Percentiles rank a stretch among this genome's conserved stretches.
These are phyloP conservation scores for Flaveria brownii DNA, from an alignment of 129 eudicot species.

Conservation along the genomic window DNA sequence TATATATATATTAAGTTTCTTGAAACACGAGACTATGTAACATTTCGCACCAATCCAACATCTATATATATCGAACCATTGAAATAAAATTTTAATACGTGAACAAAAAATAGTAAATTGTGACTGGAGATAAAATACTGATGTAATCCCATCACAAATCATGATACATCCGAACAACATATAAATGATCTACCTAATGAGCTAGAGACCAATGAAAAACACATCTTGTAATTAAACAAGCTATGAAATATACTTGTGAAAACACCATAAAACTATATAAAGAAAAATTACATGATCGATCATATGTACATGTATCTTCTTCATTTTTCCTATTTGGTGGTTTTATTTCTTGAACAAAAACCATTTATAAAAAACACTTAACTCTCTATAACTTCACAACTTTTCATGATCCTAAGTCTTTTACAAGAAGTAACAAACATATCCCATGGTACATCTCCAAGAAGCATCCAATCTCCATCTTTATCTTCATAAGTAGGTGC, in stretches of 20 bases:
- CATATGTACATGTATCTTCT: constrained; percentile 5
- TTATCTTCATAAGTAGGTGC: constrained; percentile 88
- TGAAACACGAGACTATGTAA: too few species aligned
- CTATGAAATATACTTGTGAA: neutral
- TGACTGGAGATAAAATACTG: too few species aligned
- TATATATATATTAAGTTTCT: too few species aligned
- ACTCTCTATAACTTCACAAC: constrained; percentile 53
- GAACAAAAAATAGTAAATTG: too few species aligned
- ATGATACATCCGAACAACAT: too few species aligned
- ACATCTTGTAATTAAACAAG: neutral
- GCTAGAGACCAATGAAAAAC: too few species aligned
- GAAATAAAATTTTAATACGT: too few species aligned
- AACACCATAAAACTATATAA: neutral
- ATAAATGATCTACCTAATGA: too few species aligned
- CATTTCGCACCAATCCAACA: too few species aligned
- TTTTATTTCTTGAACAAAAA: constrained; percentile 38
- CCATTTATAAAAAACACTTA: constrained; percentile 26
- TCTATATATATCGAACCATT: too few species aligned
- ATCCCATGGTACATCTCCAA: constrained; percentile 92
- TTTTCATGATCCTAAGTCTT: constrained; percentile 83
- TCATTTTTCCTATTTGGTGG: neutral
- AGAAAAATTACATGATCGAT: constrained; percentile 25
- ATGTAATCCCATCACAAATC: too few species aligned
- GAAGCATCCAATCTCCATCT: constrained; percentile 95
- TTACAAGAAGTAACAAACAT: constrained; percentile 74